Conservation (phyloP, 352 stramenopile genomes). For the Blastocystis sp. region DNA sequence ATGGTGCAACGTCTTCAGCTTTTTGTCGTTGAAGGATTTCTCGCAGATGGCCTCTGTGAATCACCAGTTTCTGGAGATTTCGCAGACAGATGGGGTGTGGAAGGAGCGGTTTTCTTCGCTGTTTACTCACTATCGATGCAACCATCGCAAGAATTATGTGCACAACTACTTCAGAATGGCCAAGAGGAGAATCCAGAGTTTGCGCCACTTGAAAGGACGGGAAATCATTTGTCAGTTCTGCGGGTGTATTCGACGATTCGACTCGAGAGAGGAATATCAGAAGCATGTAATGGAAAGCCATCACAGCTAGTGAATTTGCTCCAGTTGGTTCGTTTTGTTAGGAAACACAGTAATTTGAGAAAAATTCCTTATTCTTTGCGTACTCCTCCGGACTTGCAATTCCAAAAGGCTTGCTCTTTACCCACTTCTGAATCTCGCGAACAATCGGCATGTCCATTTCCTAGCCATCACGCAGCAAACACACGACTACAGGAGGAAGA, state of each 20-base stretch:
- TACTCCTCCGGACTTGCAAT: constrained; percentile 53
- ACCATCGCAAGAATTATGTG: background rate
- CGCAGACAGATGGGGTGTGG: background rate
- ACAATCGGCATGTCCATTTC: constrained; percentile 53
- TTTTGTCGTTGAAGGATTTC: background rate
- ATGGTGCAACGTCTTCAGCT: background rate
- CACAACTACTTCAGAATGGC: background rate
- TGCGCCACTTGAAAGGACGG: background rate
- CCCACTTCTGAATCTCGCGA: constrained; percentile 29
- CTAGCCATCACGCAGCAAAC: background rate
- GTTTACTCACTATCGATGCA: constrained; percentile 16
- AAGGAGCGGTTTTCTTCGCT: background rate
- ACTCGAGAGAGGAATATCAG: background rate
- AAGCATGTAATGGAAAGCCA: background rate
- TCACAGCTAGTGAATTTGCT: too few relatives aligned
- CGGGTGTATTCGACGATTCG: background rate
- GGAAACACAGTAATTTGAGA: constrained; percentile 51
- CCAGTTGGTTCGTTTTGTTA: too few relatives aligned
- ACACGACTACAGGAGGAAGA: background rate
- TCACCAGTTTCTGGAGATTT: background rate
- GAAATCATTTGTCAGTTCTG: constrained; percentile 18
- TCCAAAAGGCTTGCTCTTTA: constrained; percentile 48
- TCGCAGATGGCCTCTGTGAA: background rate
- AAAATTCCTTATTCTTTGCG: constrained; percentile 60
- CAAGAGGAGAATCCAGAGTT: background rate